A percentile compares a stretch with the other conserved stretches of the same genome.
Evolutionary conservation across 2,329 filamentous ascomycete species (phyloP).

Genomic region (Ceratocystis papillata): DNA sequence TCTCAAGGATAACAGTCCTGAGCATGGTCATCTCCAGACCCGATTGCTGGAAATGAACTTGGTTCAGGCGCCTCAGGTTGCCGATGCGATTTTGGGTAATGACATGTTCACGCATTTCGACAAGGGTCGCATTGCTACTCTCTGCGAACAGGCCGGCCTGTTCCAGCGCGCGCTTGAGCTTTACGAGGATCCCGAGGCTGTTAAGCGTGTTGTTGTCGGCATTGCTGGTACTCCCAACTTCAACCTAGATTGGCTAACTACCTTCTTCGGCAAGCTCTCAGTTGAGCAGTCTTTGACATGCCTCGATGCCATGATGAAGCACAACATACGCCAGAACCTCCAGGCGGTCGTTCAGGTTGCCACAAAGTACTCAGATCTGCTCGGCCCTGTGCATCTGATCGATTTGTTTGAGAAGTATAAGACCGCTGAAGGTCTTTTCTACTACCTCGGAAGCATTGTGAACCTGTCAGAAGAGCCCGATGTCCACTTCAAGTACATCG

Average conservation of each 20-base stretch:
- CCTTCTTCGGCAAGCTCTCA: conserved; percentile 87
- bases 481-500: conserved; percentile 98
- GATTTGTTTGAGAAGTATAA: conserved; percentile 96
- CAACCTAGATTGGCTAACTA: conserved; percentile 80
- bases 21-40: conserved; percentile 88
- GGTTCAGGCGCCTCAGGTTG: conserved; percentile 90
- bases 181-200: conserved; percentile 76
- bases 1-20: conserved; percentile 84
- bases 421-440: conserved; percentile 92
- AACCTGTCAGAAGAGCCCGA: conserved; percentile 92
- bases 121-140: conserved; percentile 71
- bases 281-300: conserved; percentile 92
- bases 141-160: conserved; percentile 89
- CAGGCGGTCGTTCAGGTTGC: conserved; percentile 90
- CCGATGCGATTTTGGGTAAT: conserved; percentile 93
- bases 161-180: conserved; percentile 82
- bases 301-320: conserved; percentile 89
- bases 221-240: conserved; percentile 74
- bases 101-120: conserved; percentile 99
- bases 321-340: conserved; percentile 93
- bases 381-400: conserved; percentile 78
- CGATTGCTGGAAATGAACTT: conserved; percentile 96
- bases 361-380: conserved; percentile 93
- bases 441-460: conserved; percentile 95
- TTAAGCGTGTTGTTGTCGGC: conserved; percentile 84